Conservation (phyloP, 73 alveolate species). For the Paramecium bursaria region DNA sequence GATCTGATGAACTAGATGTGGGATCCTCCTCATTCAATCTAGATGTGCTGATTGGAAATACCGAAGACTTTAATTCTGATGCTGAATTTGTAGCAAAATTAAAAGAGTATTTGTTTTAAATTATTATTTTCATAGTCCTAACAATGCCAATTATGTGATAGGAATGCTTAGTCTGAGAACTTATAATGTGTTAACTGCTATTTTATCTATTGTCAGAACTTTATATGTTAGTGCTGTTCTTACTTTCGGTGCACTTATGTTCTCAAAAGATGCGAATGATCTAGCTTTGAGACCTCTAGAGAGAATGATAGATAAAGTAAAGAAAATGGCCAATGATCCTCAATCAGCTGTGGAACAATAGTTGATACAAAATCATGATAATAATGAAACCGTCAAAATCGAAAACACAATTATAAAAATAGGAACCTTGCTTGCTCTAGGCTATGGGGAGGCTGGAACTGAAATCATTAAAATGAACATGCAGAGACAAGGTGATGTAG, state of each 20-base stretch:
- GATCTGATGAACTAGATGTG: conserved; percentile 47
- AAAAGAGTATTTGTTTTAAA: background rate
- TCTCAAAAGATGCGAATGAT: conserved; percentile 81
- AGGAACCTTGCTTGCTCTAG: conserved; percentile 95
- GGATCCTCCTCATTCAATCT: background rate
- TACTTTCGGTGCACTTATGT: conserved; percentile 78
- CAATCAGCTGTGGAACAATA: conserved; percentile 64
- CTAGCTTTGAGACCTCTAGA: conserved; percentile 87
- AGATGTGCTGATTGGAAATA: background rate
- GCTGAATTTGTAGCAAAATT: background rate
- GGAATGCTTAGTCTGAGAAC: conserved; percentile 71
- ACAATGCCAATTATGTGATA: background rate
- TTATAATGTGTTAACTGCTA: conserved; percentile 72
- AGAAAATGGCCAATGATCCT: conserved; percentile 70
- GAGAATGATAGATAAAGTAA: conserved; percentile 85
- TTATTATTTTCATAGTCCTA: too few species aligned
- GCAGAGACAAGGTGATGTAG: conserved; percentile 94
- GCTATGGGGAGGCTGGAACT: conserved; percentile 99
- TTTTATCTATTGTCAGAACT: conserved; percentile 80
- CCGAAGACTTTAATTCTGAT: too few species aligned
- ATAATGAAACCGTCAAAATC: conserved; percentile 91
- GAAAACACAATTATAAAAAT: conserved; percentile 95
- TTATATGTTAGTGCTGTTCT: conserved; percentile 75
- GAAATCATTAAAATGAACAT: conserved; percentile 94
- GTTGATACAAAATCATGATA: conserved; percentile 52